phyloP scores from a whole-genome alignment of 2,329 filamentous ascomycete species.

The Lasiodiplodia hormozganensis region DNA sequence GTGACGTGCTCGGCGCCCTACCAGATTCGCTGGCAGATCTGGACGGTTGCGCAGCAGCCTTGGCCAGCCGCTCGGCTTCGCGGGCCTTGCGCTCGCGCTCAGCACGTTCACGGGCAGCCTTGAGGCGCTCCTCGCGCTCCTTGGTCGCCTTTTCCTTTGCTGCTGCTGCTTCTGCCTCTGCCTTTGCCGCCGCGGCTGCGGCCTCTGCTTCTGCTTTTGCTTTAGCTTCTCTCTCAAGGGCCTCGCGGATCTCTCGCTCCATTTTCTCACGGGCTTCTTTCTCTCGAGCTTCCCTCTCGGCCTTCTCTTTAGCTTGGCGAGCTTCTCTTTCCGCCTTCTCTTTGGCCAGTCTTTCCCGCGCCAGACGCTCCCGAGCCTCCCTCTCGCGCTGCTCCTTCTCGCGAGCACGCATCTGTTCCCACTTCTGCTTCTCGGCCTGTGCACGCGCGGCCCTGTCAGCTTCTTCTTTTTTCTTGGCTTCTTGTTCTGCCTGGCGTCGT shows the following conservation, averaged over 20 bases:
- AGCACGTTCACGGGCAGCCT: slow-evolving; percentile 48
- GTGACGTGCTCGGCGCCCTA: slow-evolving; percentile 36
- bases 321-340: slow-evolving; percentile 45
- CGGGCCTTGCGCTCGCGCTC: slow-evolving; percentile 47
- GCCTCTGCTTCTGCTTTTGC: slow-evolving; percentile 29
- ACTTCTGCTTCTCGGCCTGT: slow-evolving; percentile 58
- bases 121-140: slow-evolving; percentile 40
- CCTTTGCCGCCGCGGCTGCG: slow-evolving; percentile 47
- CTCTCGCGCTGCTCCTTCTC: slow-evolving; percentile 58
- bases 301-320: slow-evolving; percentile 48
- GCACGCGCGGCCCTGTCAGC: slow-evolving; percentile 53
- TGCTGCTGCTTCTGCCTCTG: slow-evolving; percentile 41
- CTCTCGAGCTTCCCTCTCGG: slow-evolving; percentile 41
- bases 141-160: slow-evolving; percentile 37
- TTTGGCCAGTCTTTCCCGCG: slow-evolving; percentile 47
- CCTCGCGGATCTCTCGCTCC: slow-evolving; percentile 40
- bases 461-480: slow-evolving; percentile 51
- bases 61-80: slow-evolving; percentile 42
- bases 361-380: slow-evolving; percentile 55
- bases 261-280: slow-evolving; percentile 52
- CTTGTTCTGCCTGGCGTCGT: slow-evolving; percentile 21
- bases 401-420: slow-evolving; percentile 57
- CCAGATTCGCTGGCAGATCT: slow-evolving; percentile 32
- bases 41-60: slow-evolving; percentile 28
- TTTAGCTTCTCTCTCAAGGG: slow-evolving; percentile 37